Base-by-base conservation (phyloP, 139 green algal species). In the Ulvella scutata region DNA sequence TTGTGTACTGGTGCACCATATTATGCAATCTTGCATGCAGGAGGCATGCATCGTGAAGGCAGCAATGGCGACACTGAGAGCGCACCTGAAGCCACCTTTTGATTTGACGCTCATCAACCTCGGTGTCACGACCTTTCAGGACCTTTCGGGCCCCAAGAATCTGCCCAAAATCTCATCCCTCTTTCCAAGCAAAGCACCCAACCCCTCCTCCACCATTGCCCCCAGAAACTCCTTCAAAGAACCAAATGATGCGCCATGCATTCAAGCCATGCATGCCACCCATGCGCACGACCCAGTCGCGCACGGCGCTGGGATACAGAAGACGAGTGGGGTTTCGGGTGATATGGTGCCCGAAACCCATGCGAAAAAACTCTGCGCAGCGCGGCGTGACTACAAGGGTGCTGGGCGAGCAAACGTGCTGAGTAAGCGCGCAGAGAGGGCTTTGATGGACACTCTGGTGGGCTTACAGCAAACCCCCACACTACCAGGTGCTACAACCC, bases 31-130 rank as follows among this genome's bases (percentile, higher is more conserved):
- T n/a, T n/a, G n/a, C n/a, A 26, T 31, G 10, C 74, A 86, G 76
- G 84, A 75, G 9, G 74, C 73, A 0, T 61, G 43, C 10, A 37
- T 89, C 28, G 75, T 78, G 3, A 38, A 79, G 3, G 74, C 78
- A 1, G 80, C 84, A 4, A n/a, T 80, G 61, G n/a, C 34, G 61
- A 72, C 84, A 21, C 72, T 86, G 44, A 78, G 75, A 75, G 39
- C 73, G 38, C 74, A 86, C 10, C 44, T 86, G 0, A 33, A 26
- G 13, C 23, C 79, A 43, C 78, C 80, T 1, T 94, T 94, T 73
- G 73, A 88, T 38, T 79, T 94, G 10, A 88, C 79, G 1, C 84
- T 94, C 37, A 74, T 94, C 40, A 94, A 89, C 74, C 7, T 94
- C 2, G 88, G 84, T 3, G 87, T 74, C 13, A 83, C 81, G 43